phyloP scores from a whole-genome alignment of 768 basidiomycete genomes.

The Obba rivulosa region DNA sequence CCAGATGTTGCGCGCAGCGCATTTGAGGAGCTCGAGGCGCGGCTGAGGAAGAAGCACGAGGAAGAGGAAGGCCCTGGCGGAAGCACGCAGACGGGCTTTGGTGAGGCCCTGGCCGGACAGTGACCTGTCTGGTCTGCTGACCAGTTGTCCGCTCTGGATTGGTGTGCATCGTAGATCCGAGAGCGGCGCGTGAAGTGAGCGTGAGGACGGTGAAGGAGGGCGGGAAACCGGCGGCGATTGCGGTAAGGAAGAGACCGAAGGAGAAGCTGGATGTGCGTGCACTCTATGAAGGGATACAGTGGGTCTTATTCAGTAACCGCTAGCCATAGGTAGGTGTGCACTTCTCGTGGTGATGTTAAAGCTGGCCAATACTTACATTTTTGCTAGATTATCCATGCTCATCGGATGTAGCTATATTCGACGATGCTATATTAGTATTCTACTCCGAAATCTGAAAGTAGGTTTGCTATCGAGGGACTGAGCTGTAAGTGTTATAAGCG shows the following conservation, averaged over 20 bases:
- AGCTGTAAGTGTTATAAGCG: no score
- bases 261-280: constrained; percentile 14
- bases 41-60: constrained; percentile 43
- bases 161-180: not conserved
- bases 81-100: constrained; percentile 1
- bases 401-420: no score
- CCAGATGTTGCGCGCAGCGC: constrained; percentile 44
- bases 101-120: constrained; percentile 6
- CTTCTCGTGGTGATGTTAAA: no score
- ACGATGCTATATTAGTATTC: no score
- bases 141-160: constrained; percentile 1
- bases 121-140: not conserved
- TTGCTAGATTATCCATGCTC: no score
- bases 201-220: constrained; percentile 1
- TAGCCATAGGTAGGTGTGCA: no score
- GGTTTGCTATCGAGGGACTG: no score
- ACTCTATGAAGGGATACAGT: constrained; percentile 42
- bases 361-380: no score
- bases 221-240: no score
- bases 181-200: constrained; percentile 6
- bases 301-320: constrained; percentile 46
- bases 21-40: constrained; percentile 68
- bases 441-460: no score
- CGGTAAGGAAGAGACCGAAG: constrained; percentile 12
- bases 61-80: constrained; percentile 2